Evolutionary conservation across 1,284 basidiomycete species (phyloP), one percentile per base, ranked within the genome.

Genomic region (Irpex sp.): DNA sequence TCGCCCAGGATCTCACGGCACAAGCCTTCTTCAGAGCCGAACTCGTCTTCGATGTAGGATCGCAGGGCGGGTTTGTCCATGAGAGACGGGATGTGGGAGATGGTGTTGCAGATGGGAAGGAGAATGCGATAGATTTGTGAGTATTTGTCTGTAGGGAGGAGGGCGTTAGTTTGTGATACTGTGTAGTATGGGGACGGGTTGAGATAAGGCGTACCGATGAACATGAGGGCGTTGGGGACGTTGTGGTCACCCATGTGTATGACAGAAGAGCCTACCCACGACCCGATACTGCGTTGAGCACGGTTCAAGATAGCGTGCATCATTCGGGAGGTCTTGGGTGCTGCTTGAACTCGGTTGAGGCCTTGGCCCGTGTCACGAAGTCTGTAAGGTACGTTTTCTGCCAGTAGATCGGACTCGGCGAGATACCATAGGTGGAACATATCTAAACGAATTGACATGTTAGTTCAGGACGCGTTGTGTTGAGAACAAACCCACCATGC

Each of bases 71-170:
- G 86, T 65, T 86, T 88, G 49, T 81, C 75, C 12, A 79, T 76
- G n/a, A 93, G 74, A 18, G 69, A 68, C 4, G 87, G 84, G 62
- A 93, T 88, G 65, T 90, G 86, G 3, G 80, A 78, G 58, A 93
- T 80, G 19, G 88, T 85, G 66, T 87, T 92, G 75, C 88, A 91
- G 62, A 93, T 88, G 3, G 90, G 90, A 45, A 92, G 78, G 18
- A 93, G 82, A 69, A 93, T 93, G 65, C 90, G 87, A 74, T 93
- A 93, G 58, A 93, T 88, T 71, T 93, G 90, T 9, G 89, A 91
- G 73, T 93, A 93, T 72, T 93, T 93, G 79, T 93, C 85, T 81
- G 66, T n/a, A 18, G 3, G 18, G 7, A 49, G n/a, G n/a, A n/a
- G 19, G 18, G 3, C 16, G 16, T 49, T n/a, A n/a, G n/a, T n/a